Evolutionary conservation across 495 filamentous ascomycete species (phyloP).

Genomic region (Poronia punctata): DNA sequence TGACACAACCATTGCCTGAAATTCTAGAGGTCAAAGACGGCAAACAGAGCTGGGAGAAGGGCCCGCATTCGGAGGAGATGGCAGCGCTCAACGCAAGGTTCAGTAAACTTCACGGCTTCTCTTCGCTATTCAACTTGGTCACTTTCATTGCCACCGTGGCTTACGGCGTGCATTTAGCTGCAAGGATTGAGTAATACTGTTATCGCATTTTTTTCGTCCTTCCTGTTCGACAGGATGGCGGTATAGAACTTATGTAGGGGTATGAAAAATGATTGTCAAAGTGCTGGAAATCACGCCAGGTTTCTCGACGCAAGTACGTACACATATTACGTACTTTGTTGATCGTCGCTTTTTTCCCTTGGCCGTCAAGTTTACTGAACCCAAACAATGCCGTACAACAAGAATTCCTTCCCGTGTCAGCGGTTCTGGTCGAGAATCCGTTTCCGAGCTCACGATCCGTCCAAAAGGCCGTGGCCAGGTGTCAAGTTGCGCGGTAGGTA

Average conservation of each 20-base stretch:
- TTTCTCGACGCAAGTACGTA: too few species aligned
- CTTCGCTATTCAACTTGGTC: slow-evolving; percentile 65
- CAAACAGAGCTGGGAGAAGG: slow-evolving; percentile 70
- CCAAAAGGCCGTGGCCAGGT: too few species aligned
- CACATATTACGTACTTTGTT: too few species aligned
- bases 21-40: slow-evolving; percentile 59
- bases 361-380: neutral
- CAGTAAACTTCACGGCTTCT: slow-evolving; percentile 67
- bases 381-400: neutral
- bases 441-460: too few species aligned
- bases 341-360: too few species aligned
- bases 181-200: slow-evolving; percentile 42
- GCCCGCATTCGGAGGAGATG: slow-evolving; percentile 78
- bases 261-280: too few species aligned
- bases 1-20: too few species aligned
- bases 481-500: too few species aligned
- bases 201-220: too few species aligned
- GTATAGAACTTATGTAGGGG: slow-evolving; percentile 9
- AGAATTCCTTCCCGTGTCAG: neutral
- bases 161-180: slow-evolving; percentile 67
- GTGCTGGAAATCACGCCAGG: too few species aligned
- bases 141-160: slow-evolving; percentile 57
- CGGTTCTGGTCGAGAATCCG: neutral
- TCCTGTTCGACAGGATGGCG: too few species aligned
- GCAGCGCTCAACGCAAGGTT: slow-evolving; percentile 72